Conservation (phyloP, 2,329 filamentous ascomycete genomes). For the Nigrograna mackinnonii region DNA sequence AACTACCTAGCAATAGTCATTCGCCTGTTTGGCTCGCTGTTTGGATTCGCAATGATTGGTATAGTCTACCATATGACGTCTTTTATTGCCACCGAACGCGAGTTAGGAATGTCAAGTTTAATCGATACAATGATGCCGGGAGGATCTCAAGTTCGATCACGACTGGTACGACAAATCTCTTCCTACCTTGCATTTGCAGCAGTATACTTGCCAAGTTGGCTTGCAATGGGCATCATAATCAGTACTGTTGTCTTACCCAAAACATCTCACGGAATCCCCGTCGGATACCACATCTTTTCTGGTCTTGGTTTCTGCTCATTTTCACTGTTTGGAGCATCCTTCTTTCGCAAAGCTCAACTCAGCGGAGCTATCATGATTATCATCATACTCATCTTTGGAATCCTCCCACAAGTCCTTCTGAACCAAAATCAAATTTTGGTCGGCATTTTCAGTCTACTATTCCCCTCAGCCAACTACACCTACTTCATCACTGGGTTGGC, state of each 20-base stretch:
- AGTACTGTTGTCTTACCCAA: constrained; percentile 20
- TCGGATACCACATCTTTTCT: constrained; percentile 24
- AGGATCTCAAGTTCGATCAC: constrained; percentile 17
- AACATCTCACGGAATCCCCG: constrained; percentile 14
- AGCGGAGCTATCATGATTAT: constrained; percentile 26
- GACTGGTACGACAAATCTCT: constrained; percentile 20
- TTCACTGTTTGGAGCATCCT: constrained; percentile 24
- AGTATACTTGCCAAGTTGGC: constrained; percentile 31
- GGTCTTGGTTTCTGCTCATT: constrained; percentile 24
- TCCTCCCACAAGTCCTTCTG: constrained; percentile 21
- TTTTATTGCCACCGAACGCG: constrained; percentile 25
- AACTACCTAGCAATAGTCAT: constrained; percentile 17
- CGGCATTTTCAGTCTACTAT: constrained; percentile 20
- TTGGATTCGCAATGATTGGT: constrained; percentile 20
- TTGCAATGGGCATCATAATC: constrained; percentile 22
- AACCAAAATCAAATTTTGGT: constrained; percentile 11
- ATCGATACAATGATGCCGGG: constrained; percentile 31
- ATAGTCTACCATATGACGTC: constrained; percentile 29
- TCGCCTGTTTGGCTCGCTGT: constrained; percentile 24
- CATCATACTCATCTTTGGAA: constrained; percentile 20
- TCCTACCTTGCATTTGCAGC: constrained; percentile 24
- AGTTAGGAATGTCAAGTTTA: constrained; percentile 27
- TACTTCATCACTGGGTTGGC: constrained; percentile 28
- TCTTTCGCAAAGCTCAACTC: constrained; percentile 28
- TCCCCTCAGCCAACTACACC: constrained; percentile 24